Base-by-base conservation (phyloP, 2,329 filamentous ascomycete genomes). In the Thielaviopsis cerberus region DNA sequence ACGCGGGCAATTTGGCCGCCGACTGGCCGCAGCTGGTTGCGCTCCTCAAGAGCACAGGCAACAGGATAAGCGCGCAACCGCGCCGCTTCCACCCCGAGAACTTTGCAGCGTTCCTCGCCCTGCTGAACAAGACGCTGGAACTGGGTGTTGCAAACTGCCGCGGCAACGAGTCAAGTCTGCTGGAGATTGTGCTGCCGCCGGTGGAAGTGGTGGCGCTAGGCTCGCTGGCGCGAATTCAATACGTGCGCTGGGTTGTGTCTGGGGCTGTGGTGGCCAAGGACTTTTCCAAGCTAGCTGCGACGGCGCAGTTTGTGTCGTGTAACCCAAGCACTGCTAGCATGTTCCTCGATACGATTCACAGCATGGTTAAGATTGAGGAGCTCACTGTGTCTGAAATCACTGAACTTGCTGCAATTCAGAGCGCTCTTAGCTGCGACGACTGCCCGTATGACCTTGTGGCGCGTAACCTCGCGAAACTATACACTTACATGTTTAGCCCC, bases 1-100 rank as follows among this genome's bases (percentile, higher is more conserved):
- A 74, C 62, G 67, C 67, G 0, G 71, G 73, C 24, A 67, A 69
- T 22, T 66, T 75, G 5, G 25, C 41, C 3, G 25, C 50, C n/a
- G 59, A 56, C 22, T 61, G 59, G 59, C 6, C 25, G 5, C 53
- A 53, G 20, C 41, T 61, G 22, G 4, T 61, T 8, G 37, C 26
- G 13, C 20, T 61, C 24, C 45, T 61, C 1, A 55, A 52, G 25
- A 45, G 34, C 1, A 61, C 53, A 10, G 59, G 59, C n/a, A 45
- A 53, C 5, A 48, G 22, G n/a, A 53, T 60, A 22, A 57, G 41
- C 24, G 53, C 55, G 23, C 17, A 26, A 5, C 48, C 37, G 15
- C 6, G 66, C 67, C 24, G 69, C 75, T 76, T 64, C 25, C 27
- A 30, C 4, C 41, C 20, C n/a, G 6, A 51, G n/a, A 57, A 30